These are phyloP conservation scores for Sugiyamaella qingdaonensis DNA, from an alignment of 805 yeast genomes.

Conservation along the genomic window DNA sequence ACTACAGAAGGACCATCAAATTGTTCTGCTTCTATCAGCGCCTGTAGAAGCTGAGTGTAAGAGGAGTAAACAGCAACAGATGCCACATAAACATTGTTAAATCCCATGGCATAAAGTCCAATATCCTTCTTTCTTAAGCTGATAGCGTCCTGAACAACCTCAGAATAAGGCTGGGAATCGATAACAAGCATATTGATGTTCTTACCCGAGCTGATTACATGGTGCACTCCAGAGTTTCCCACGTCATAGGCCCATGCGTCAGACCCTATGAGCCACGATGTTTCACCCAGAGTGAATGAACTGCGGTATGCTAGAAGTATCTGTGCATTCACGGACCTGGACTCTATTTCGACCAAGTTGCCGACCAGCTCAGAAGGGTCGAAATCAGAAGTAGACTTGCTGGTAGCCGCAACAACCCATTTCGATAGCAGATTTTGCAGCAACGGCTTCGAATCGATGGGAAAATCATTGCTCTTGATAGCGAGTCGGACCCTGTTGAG, in stretches of 20 bases:
- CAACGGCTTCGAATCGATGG: conserved; percentile 42
- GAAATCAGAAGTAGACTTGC: conserved; percentile 23
- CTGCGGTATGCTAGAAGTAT: conserved; percentile 45
- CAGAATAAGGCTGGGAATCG: conserved; percentile 72
- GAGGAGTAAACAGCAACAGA: conserved; percentile 92
- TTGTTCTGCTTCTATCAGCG: conserved; percentile 83
- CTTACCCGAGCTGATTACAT: conserved; percentile 66
- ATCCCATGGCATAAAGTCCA: conserved; percentile 92
- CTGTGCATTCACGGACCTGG: conserved; percentile 38
- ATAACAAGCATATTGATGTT: conserved; percentile 81
- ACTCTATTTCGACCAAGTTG: conserved; percentile 33
- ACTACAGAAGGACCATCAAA: conserved; percentile 89
- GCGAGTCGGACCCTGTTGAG: conserved; percentile 44
- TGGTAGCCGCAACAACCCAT: conserved; percentile 54
- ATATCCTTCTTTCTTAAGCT: conserved; percentile 74
- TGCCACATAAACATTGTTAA: conserved; percentile 84
- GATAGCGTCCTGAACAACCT: conserved; percentile 31
- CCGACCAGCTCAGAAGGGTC: conserved; percentile 33
- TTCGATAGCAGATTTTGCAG: conserved; percentile 56
- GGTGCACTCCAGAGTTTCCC: conserved; percentile 89
- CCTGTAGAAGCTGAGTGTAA: conserved; percentile 86
- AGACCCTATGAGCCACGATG: conserved; percentile 86
- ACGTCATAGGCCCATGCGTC: conserved; percentile 94
- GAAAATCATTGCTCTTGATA: conserved; percentile 37
- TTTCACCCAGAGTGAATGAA: conserved; percentile 41